These are phyloP conservation scores for Nemania abortiva DNA, from an alignment of 2,329 filamentous ascomycete species.

Conservation along the genomic window DNA sequence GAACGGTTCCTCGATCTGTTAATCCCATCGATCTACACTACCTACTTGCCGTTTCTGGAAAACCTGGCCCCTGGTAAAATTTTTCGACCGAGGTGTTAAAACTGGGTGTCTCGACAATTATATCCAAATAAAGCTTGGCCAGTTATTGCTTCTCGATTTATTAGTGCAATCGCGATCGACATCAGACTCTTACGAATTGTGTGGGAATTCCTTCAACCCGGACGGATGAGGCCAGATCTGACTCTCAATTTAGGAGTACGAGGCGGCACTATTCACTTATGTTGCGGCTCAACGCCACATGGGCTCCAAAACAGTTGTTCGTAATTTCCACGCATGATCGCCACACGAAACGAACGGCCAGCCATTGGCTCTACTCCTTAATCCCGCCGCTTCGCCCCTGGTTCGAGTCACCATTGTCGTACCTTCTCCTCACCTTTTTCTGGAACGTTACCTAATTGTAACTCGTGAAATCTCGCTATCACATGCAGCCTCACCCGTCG, in stretches of 20 bases:
- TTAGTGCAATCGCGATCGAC: slow-evolving; percentile 33
- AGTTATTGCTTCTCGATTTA: slow-evolving; percentile 11
- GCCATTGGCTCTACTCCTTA: slow-evolving; percentile 2
- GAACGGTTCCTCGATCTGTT: slow-evolving; percentile 10
- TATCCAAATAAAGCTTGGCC: slow-evolving; percentile 21
- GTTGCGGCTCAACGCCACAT: slow-evolving; percentile 35
- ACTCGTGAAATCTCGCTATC: slow-evolving; percentile 7
- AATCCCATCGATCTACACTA: background rate
- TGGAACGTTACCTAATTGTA: slow-evolving; percentile 27
- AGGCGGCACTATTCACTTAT: slow-evolving; percentile 6
- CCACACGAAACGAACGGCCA: slow-evolving; percentile 17
- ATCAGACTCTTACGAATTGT: slow-evolving; percentile 15
- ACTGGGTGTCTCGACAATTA: slow-evolving; percentile 18
- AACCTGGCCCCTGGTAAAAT: slow-evolving; percentile 15
- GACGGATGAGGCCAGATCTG: slow-evolving; percentile 23
- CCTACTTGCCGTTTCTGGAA: slow-evolving; percentile 22
- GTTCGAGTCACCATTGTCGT: slow-evolving; percentile 16
- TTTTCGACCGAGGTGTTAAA: slow-evolving; percentile 19
- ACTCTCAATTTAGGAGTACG: slow-evolving; percentile 36
- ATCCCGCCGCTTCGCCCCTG: background rate
- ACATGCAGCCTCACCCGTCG: slow-evolving; percentile 16
- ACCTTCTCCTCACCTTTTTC: slow-evolving; percentile 23
- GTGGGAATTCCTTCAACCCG: slow-evolving; percentile 18
- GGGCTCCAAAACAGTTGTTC: slow-evolving; percentile 3
- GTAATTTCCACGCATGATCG: slow-evolving; percentile 32